These are phyloP conservation scores for Lathyrus sativus DNA, from an alignment of 306 rosid species.

Conservation along the genomic window DNA sequence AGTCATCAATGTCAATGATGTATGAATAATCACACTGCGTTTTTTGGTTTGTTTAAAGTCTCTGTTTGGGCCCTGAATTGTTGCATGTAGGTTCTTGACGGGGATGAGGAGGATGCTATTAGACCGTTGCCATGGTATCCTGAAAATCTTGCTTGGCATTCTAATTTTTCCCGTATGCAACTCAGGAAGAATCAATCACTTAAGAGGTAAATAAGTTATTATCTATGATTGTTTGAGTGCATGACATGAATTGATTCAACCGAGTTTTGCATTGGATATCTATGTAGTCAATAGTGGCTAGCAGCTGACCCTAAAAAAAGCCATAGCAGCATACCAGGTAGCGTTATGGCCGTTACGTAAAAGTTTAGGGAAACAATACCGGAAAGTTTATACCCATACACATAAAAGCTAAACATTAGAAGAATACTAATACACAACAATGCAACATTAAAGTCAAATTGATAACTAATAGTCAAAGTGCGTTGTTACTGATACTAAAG, in stretches of 20 bases:
- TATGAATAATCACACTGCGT: not conserved
- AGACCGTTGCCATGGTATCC: conserved; percentile 93
- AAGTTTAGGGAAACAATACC: not conserved
- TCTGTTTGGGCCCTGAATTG: conserved; percentile 16
- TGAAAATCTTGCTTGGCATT: conserved; percentile 89
- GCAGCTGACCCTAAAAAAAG: not conserved
- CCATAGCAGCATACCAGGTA: not conserved
- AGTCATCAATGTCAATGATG: not conserved
- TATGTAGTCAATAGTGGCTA: not conserved
- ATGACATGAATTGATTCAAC: conserved; percentile 1
- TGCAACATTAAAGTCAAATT: not conserved
- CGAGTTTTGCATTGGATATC: not conserved
- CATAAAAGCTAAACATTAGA: not conserved
- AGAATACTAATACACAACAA: not conserved
- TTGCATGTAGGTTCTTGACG: conserved; percentile 60
- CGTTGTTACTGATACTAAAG: not conserved
- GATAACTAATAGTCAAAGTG: not conserved
- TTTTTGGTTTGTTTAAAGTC: not conserved
- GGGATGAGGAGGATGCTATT: conserved; percentile 64
- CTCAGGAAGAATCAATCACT: conserved; percentile 88
- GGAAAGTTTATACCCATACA: not conserved
- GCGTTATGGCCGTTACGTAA: not conserved
- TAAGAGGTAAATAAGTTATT: conserved; percentile 60
- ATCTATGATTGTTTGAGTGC: conserved; percentile 9
- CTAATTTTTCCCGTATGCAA: conserved; percentile 91